Evolutionary conservation across 2,329 filamentous ascomycete genomes (phyloP).

Genomic region (Xylaria sp.): DNA sequence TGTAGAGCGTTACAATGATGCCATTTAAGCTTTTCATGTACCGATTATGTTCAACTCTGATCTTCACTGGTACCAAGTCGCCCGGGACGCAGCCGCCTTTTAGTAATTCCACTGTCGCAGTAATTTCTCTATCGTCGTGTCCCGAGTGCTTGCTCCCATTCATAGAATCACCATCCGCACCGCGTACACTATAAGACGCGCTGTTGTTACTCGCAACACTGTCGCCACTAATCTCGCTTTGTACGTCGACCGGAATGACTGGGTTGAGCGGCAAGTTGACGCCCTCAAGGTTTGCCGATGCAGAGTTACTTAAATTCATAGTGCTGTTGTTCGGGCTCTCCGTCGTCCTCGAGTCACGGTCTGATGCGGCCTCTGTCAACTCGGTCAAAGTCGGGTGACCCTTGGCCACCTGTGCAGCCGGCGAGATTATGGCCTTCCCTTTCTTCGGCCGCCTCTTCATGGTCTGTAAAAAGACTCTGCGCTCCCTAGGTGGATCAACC

Average conservation of each 20-base stretch:
- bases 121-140: constrained; percentile 78
- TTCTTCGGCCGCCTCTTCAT: constrained; percentile 73
- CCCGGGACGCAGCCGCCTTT: constrained; percentile 86
- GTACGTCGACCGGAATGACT: constrained; percentile 38
- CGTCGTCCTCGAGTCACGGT: constrained; percentile 46
- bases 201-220: constrained; percentile 72
- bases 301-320: constrained; percentile 47
- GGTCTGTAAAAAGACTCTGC: constrained; percentile 86
- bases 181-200: constrained; percentile 59
- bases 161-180: constrained; percentile 54
- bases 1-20: constrained; percentile 89
- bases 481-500: constrained; percentile 74
- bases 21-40: constrained; percentile 89
- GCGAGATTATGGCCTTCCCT: constrained; percentile 59
- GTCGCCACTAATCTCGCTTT: constrained; percentile 74
- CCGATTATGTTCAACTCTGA: constrained; percentile 87
- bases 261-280: constrained; percentile 48
- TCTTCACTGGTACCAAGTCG: constrained; percentile 78
- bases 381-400: constrained; percentile 48
- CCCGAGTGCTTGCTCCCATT: constrained; percentile 57
- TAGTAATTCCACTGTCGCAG: constrained; percentile 80
- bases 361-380: constrained; percentile 44
- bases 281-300: constrained; percentile 40
- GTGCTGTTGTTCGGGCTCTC: constrained; percentile 51
- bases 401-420: constrained; percentile 47